Evolutionary conservation across 495 filamentous ascomycete genomes (phyloP), one percentile per base, ranked within the genome.

Genomic region (Talaromyces proteolyticus): DNA sequence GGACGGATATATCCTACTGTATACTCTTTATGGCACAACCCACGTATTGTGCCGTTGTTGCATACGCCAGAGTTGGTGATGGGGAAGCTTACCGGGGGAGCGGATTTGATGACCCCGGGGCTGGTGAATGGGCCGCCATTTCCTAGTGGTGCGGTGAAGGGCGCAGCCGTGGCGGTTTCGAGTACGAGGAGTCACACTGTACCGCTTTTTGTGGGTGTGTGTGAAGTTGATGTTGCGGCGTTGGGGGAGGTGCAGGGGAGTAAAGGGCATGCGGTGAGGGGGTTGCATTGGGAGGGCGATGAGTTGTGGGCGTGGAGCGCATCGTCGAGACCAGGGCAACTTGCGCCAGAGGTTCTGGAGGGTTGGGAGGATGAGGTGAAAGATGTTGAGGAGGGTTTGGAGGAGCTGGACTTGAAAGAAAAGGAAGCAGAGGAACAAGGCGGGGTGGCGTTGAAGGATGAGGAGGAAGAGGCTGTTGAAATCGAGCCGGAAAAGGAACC

Each of bases 21-120:
- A 3, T 88, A 86, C 57, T 84, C 83, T 2, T 66, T 87, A 40
- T 87, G 84, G 84, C 66, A 76, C 38, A 83, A 87, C 53, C 71
- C 86, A 1, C 61, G 67, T 14, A 58, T 89, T 12, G 63, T 87
- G 1, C 80, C 85, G 0, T 56, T 89, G 10, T 69, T 89, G 3
- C 73, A 86, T 53, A 88, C 85, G 0, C 79, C 80, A 7, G 64
- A 71, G 1, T 60, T 79, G 23, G 85, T 87, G 3, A 72, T 89
- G 55, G 63, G 72, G 44, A 88, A 87, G 62, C 66, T 89, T 4
- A 75, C 72, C 26, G 68, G 73, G 5, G 86, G 85, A 4, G 84
- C 85, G 3, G 84, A 86, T 62, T 64, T 89, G n/a, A 89, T 89
- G 85, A 87, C 78, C 1, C 85, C 85, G 1, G 85, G 85, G 21